phyloP scores from a whole-genome alignment of 441 rosid species.

The Francoa sonchifolia region DNA sequence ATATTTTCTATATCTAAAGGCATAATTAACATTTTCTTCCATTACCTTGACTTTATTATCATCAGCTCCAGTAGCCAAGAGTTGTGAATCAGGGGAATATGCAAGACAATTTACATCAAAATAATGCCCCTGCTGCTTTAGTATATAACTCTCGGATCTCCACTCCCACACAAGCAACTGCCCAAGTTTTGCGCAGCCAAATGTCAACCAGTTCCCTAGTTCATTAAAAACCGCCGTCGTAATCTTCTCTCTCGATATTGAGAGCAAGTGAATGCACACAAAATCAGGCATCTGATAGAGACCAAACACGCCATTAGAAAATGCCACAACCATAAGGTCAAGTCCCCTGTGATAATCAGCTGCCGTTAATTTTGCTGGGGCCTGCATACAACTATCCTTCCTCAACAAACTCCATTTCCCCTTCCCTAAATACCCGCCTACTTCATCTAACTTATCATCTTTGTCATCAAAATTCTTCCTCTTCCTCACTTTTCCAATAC shows the following conservation, averaged over 20 bases:
- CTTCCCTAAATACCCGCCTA: conserved; percentile 41
- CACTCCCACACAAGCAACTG: conserved; percentile 74
- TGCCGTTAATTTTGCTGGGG: conserved; percentile 52
- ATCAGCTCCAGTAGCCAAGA: conserved; percentile 94
- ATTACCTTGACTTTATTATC: conserved; percentile 96
- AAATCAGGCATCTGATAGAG: conserved; percentile 95
- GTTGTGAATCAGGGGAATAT: conserved; percentile 88
- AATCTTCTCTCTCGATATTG: conserved; percentile 80
- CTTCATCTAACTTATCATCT: conserved; percentile 19
- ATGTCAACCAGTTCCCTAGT: conserved; percentile 88
- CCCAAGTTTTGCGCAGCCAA: conserved; percentile 89
- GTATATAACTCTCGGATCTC: conserved; percentile 84
- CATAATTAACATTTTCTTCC: neutral
- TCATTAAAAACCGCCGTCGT: conserved; percentile 80
- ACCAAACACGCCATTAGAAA: conserved; percentile 84
- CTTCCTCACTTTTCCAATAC: conserved; percentile 23
- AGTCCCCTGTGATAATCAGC: conserved; percentile 77
- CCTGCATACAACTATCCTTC: conserved; percentile 79
- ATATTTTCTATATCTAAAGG: no score
- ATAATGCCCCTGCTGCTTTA: conserved; percentile 97
- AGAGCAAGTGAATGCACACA: conserved; percentile 72
- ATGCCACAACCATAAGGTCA: conserved; percentile 77
- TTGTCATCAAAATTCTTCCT: conserved; percentile 48
- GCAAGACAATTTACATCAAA: conserved; percentile 85
- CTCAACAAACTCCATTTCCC: conserved; percentile 65